Conservation (phyloP, 495 filamentous ascomycete species). For the Aspergillus hancockii region DNA sequence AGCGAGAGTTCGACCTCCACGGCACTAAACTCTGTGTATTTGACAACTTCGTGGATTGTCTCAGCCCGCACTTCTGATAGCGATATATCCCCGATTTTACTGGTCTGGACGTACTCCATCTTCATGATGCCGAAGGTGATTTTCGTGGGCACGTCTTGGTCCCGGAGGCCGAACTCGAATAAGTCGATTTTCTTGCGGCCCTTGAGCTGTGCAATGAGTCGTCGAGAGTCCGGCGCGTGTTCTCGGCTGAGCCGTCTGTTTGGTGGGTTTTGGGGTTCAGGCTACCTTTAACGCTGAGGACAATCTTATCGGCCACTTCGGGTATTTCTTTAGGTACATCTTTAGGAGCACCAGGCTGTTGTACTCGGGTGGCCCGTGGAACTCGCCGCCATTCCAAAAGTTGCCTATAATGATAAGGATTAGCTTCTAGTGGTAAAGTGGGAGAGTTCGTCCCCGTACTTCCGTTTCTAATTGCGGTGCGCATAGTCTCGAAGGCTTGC, state of each 20-base stretch:
- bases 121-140: constrained; percentile 43
- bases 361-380: constrained; percentile 37
- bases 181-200: constrained; percentile 74
- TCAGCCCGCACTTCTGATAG: constrained; percentile 62
- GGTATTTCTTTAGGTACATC: constrained; percentile 66
- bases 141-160: constrained; percentile 57
- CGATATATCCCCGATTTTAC: constrained; percentile 59
- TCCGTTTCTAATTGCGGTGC: too few relatives aligned
- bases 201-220: constrained; percentile 54
- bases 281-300: constrained; percentile 67
- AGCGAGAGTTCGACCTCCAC: constrained; percentile 65
- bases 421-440: constrained; percentile 4
- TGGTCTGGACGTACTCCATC: constrained; percentile 40
- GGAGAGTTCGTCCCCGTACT: too few relatives aligned
- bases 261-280: constrained; percentile 25
- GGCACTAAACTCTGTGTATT: constrained; percentile 57
- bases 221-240: constrained; percentile 55
- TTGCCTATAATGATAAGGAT: constrained; percentile 27
- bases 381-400: constrained; percentile 42
- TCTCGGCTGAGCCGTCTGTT: constrained; percentile 52
- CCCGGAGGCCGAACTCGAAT: constrained; percentile 68
- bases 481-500: too few relatives aligned
- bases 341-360: constrained; percentile 62
- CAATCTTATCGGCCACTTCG: constrained; percentile 67
- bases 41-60: constrained; percentile 65